Base-by-base conservation (phyloP, 2,329 filamentous ascomycete genomes). In the Ophiostoma australiae region DNA sequence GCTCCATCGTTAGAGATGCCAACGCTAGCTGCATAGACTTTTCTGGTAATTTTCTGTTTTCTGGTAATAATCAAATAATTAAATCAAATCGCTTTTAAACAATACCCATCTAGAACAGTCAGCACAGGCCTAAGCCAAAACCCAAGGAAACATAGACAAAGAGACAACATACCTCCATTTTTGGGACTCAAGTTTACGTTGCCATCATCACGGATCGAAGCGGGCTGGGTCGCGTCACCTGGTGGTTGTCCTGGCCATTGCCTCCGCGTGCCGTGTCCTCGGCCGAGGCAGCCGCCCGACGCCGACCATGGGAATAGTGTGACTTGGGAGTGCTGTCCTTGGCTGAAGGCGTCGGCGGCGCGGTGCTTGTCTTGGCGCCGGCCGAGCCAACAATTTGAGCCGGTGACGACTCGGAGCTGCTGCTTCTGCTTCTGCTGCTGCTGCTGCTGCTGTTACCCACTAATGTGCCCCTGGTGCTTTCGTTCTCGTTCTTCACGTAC, bases 121-220 rank as follows among this genome's bases (percentile, higher is more conserved):
- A 65, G 33, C 17, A 35, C 11, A 3, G 2, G 17, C 8, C 3
- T 8, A 66, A 39, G 13, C 11, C n/a, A 27, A 27, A 15, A 1
- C 13, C 0, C 48, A 1, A 11, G 11, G 10, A 1, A 23, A 41
- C 39, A 41, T 3, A 27, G 27, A 23, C 4, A 33, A 5, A 65
- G 27, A 20, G 27, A 20, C 27, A 2, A 48, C 44, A 48, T 23
- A n/a, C 63, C 41, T 37, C 52, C 72, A 44, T 65, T 65, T 71
- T 66, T 20, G n/a, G 37, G 71, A 70, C 72, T 72, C 70, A 70
- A 78, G 79, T 83, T 86, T 83, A 87, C 85, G 82, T 82, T 80
- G 84, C 83, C 84, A 83, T 88, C 87, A 86, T 89, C 82, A 88
- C 84, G 82, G 85, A 86, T 82, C 87, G 88, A 83, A 90, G 87